Evolutionary conservation across 129 eudicot genomes (phyloP).

Genomic region (Flaveria ramosissima): DNA sequence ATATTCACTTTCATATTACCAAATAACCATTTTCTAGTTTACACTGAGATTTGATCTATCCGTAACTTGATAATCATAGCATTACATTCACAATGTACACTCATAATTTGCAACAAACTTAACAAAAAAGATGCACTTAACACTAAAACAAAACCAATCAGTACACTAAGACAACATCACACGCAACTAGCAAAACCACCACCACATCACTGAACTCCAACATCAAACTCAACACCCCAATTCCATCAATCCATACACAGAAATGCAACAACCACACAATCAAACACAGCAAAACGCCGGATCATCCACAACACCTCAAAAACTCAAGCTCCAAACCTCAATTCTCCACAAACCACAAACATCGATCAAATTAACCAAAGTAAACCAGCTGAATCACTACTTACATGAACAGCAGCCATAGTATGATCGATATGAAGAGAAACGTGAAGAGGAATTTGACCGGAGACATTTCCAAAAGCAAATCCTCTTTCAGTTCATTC

Average conservation of each 20-base stretch:
- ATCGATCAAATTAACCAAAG: neutral
- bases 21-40: constrained; percentile 7
- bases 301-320: constrained; percentile 13
- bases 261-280: constrained; percentile 3
- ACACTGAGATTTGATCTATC: constrained; percentile 20
- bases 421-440: constrained; percentile 67
- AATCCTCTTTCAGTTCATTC: constrained; percentile 26
- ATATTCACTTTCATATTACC: constrained; percentile 2
- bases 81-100: neutral
- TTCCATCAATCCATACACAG: neutral
- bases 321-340: constrained; percentile 28
- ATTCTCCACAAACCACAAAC: neutral
- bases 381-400: constrained; percentile 18
- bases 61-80: neutral
- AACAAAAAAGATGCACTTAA: neutral
- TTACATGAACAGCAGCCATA: constrained; percentile 87
- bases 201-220: constrained; percentile 20
- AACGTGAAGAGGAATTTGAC: constrained; percentile 81
- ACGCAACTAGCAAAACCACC: neutral
- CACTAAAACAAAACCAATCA: neutral
- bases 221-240: constrained; percentile 12
- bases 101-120: neutral
- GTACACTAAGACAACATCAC: too few relatives aligned
- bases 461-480: constrained; percentile 56
- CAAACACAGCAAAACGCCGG: neutral